phyloP scores from a whole-genome alignment of 2,329 filamentous ascomycete species.

The Tolypocladium amazonense region DNA sequence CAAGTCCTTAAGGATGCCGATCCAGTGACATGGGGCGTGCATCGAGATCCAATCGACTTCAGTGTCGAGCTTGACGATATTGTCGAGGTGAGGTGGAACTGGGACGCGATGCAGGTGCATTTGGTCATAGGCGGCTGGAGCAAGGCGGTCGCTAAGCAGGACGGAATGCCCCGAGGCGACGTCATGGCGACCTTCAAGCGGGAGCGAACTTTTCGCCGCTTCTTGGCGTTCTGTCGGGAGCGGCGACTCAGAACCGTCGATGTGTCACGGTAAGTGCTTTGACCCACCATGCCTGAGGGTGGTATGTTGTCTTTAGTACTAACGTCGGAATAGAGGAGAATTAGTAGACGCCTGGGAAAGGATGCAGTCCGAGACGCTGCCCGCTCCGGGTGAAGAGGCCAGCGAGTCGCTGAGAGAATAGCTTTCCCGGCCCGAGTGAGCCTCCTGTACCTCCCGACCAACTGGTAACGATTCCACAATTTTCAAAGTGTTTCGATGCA shows the following conservation, averaged over 20 bases:
- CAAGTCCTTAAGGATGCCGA: constrained; percentile 37
- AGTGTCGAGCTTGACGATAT: constrained; percentile 36
- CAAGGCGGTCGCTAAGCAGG: constrained; percentile 11
- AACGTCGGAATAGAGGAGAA: constrained; percentile 16
- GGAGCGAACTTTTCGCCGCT: constrained; percentile 39
- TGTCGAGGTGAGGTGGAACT: constrained; percentile 32
- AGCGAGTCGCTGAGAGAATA: constrained; percentile 14
- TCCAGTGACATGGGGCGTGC: constrained; percentile 36
- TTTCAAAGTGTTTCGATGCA: neutral
- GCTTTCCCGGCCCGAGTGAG: constrained; percentile 7
- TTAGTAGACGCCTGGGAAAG: constrained; percentile 22
- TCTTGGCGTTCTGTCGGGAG: constrained; percentile 35
- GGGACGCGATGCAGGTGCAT: constrained; percentile 29
- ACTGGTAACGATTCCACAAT: neutral
- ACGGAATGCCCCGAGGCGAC: constrained; percentile 29
- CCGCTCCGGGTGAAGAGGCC: constrained; percentile 14
- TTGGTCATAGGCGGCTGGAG: constrained; percentile 24
- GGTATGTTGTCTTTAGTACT: constrained; percentile 6
- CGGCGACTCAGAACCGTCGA: constrained; percentile 31
- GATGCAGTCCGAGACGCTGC: constrained; percentile 22
- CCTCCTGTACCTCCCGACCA: neutral
- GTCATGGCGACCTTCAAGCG: constrained; percentile 42
- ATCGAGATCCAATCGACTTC: constrained; percentile 40
- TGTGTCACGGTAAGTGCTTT: constrained; percentile 26
- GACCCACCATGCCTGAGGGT: neutral